Evolutionary conservation across 1,284 basidiomycete genomes (phyloP), one percentile per base, ranked within the genome.

Genomic region (Cryptococcus jaspeensis): DNA sequence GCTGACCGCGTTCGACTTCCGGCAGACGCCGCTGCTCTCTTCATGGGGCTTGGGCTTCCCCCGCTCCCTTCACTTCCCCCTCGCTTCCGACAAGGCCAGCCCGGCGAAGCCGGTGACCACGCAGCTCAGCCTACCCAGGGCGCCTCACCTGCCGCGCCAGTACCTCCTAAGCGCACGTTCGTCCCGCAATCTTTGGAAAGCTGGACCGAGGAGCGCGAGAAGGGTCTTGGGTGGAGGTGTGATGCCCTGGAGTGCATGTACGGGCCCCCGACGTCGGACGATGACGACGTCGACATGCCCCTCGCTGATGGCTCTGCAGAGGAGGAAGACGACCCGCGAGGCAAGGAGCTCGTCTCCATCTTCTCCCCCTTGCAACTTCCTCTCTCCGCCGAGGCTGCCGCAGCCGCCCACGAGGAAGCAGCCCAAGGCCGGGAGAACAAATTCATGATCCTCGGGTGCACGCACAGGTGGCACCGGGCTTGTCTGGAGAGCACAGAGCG

Each of bases 141-240:
- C n/a, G n/a, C n/a, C n/a, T 4, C 28, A 9, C 28, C 28, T 4
- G 28, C 9, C 28, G 28, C 4, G 28, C 28, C 28, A 9, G 32
- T 37, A 16, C 48, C 44, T 47, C 35, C 11, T 50, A 50, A 39
- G 43, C 46, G 7, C 13, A 8, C 64, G 15, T 58, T 65, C 43
- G 59, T 63, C 3, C 60, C 63, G 4, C 62, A 70, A 51, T 61
- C 66, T 0, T 65, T 75, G 6, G 66, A 69, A 36, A 61, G 52
- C 38, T 75, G 73, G 73, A 68, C 70, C 1, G 53, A 57, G 39
- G 64, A 66, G 36, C 61, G 66, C 13, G 73, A 75, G 55, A 66
- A 63, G 53, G 55, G 53, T 5, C 59, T 75, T 4, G 73, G 73
- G n/a, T 74, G 72, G 72, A 61, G 72, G 23, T 75, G 73, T 50